Base-by-base conservation (phyloP, 2,329 filamentous ascomycete species). In the Trichoderma atroviride region DNA sequence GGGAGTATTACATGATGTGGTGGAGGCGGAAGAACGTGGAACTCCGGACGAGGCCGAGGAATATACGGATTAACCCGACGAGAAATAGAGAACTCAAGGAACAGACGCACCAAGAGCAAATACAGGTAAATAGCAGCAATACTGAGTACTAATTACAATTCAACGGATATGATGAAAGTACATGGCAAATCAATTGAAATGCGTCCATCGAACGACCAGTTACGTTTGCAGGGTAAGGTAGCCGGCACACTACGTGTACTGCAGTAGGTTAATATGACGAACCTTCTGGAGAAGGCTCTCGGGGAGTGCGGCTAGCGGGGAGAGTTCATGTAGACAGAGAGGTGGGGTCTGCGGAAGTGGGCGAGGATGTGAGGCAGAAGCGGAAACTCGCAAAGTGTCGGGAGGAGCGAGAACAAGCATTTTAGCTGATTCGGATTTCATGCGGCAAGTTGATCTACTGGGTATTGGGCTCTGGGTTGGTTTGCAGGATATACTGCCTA, bases 381-480 rank as follows among this genome's bases (percentile, higher is more conserved):
- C n/a, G 43, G 60, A 58, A 58, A 58, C 56, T 37, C 22, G 56
- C 35, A 58, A 35, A 37, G 57, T 59, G 57, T 59, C 57, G 57
- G 35, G 57, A 27, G 33, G 19, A 31, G 27, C 16, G 27, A 56
- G 16, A 43, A 43, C 40, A 43, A n/a, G 40, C 0, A 19, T 19
- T n/a, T 9, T 43, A 43, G 40, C 40, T 56, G 53, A 33, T 56
- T 31, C 29, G 53, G 53, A 19, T 33, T 22, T 33, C 29, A 56
- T 56, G 53, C 29, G 29, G 47, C 47, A 50, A 40, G 10, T 10
- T 50, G 33, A 33, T 33, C 31, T 33, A 9, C 31, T 33, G 31
- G 31, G 31, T 6, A 33, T 33, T 33, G 9, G 35, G 37, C 16
- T 43, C 16, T 43, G 19, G 37, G 19, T 19, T 43, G 19, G 19